Evolutionary conservation across 2,329 filamentous ascomycete genomes (phyloP), one percentile per base, ranked within the genome.

Genomic region (Phaeosphaeria sp.): DNA sequence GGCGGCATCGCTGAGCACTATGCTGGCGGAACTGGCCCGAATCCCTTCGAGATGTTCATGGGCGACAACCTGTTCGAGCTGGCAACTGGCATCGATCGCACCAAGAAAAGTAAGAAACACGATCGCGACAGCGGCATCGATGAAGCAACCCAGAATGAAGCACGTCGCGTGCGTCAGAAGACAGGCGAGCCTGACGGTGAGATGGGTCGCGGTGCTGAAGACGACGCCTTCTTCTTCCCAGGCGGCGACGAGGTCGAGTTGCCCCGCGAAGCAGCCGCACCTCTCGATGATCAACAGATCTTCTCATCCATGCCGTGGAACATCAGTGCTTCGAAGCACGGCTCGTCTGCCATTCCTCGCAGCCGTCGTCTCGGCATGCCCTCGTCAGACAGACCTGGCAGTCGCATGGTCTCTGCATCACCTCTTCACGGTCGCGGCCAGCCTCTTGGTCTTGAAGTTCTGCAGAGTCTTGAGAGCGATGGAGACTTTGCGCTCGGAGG

Each of bases 281-380:
- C 86, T 7, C 83, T 95, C 52, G 86, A 87, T 4, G 90, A 96
- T 57, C 85, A 89, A 52, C 84, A 89, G 48, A 83, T 85, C 25
- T 86, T 86, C 22, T 86, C 84, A 4, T 78, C 83, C n/a, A 87
- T 91, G 82, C 89, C 89, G 11, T 91, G 89, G 89, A 91, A 91
- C 62, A 78, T 84, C 45, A 85, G 81, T 7, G 81, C 84, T 3
- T 87, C 85, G 2, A 69, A 82, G 4, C 80, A 82, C 51, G 83
- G 83, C 51, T 87, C 86, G 40, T 80, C 75, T 25, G 75, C 67
- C 20, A 66, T 75, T 44, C 72, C 76, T 50, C 75, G 74, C 20
- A 80, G 78, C 51, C 75, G 71, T 30, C 81, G 78, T 24, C 77
- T 80, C 22, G 81, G 78, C 13, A 68, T 6, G 30, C 30, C 30